Base-by-base conservation (phyloP, 129 eudicot species). In the Chrysanthemum makinoi region DNA sequence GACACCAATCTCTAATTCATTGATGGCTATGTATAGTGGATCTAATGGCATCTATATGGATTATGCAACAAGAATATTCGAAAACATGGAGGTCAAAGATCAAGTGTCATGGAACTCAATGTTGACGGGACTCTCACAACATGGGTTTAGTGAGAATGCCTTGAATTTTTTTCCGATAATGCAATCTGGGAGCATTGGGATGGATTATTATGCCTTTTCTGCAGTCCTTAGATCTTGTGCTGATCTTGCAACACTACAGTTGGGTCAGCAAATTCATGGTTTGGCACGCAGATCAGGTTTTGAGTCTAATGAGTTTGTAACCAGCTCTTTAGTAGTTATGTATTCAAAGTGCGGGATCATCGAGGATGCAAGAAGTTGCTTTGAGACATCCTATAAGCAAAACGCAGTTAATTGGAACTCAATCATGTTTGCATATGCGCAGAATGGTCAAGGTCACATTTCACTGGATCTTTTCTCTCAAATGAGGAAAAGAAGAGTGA, bases 381-480 rank as follows among this genome's bases (percentile, higher is more conserved):
- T 93, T 70, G 89, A 89, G 49, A 77, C 72, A 9, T 85, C 95
- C 18, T 54, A 55, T 46, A 87, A 78, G 66, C 79, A 76, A 56
- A 89, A 80, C 73, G 73, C 98, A 0, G 89, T 93, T 24, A 78
- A 91, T 72, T 93, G 98, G 98, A 93, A 93, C 80, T 85, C 95
- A 10, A 77, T 89, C 65, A 86, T 92, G 81, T 92, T 89, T 69
- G 96, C 90, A 46, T 92, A 89, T 51, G 98, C 96, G 14, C 96
- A 93, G 48, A 88, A 93, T 44, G 98, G 96, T 33, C 88, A 83
- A 85, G 95, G 90, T 11, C 73, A 74, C 62, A 70, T 83, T 66
- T 91, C 92, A 11, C 88, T 93, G 58, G 88, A 85, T 69, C 79
- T 89, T 59, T 93, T 93, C 72, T 65, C 33, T 75, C 72, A 46